Conservation (phyloP, 2,329 filamentous ascomycete genomes). For the Periglandula ipomoeae region DNA sequence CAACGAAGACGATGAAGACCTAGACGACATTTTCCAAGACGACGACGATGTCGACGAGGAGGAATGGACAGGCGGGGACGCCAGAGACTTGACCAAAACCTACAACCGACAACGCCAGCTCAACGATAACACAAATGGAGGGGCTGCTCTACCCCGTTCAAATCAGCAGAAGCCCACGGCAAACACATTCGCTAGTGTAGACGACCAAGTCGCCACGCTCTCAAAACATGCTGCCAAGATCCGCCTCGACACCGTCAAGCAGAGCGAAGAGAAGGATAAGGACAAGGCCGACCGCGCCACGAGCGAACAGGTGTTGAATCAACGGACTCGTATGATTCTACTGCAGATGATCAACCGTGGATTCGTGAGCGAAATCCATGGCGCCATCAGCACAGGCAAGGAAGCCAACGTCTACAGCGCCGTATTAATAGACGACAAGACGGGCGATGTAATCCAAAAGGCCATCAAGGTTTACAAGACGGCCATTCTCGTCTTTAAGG, state of each 20-base stretch:
- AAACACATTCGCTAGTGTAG: constrained; percentile 70
- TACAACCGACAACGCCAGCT: constrained; percentile 77
- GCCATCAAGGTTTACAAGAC: constrained; percentile 99
- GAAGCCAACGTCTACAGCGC: constrained; percentile 98
- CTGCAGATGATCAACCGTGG: constrained; percentile 93
- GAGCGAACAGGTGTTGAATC: constrained; percentile 88
- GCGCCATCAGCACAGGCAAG: constrained; percentile 92
- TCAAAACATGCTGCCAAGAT: constrained; percentile 81
- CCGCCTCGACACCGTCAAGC: constrained; percentile 59
- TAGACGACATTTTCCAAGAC: constrained; percentile 30
- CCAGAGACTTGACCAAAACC: constrained; percentile 69
- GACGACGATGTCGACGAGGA: constrained; percentile 55
- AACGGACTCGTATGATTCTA: constrained; percentile 88
- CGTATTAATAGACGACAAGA: constrained; percentile 49
- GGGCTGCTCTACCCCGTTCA: constrained; percentile 52
- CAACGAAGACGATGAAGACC: constrained; percentile 26
- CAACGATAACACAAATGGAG: constrained; percentile 30
- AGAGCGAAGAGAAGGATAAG: constrained; percentile 48
- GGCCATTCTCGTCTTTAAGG: constrained; percentile 94
- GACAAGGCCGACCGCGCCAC: constrained; percentile 93
- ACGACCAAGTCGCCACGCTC: constrained; percentile 81
- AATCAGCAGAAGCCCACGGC: constrained; percentile 72
- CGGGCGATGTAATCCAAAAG: constrained; percentile 55
- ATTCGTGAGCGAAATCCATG: constrained; percentile 83
- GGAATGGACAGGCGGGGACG: constrained; percentile 48